These are phyloP conservation scores for Ascoidea tarda DNA, from an alignment of 805 yeast genomes.

Conservation along the genomic window DNA sequence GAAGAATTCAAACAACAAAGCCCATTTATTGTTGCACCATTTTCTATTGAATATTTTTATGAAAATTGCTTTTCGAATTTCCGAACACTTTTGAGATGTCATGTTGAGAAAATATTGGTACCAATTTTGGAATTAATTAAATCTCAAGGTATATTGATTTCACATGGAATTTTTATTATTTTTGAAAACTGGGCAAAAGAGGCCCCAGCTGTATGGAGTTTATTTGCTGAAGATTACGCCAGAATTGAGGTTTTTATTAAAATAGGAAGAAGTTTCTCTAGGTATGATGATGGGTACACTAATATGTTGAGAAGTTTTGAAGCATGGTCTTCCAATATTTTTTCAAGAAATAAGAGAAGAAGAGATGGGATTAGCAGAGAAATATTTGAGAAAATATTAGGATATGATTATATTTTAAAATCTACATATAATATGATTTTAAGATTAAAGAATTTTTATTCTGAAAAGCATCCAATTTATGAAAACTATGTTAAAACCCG, in stretches of 20 bases:
- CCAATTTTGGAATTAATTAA: not conserved
- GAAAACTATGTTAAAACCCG: not conserved
- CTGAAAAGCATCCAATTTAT: not conserved
- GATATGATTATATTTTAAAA: not conserved
- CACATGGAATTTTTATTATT: not conserved
- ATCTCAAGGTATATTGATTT: not conserved
- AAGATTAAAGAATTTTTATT: not conserved
- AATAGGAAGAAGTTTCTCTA: not conserved
- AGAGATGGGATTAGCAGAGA: not conserved
- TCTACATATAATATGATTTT: no score
- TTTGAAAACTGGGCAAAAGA: not conserved
- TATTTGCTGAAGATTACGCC: not conserved
- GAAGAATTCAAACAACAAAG: not conserved
- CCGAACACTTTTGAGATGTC: not conserved
- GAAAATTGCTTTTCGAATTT: not conserved
- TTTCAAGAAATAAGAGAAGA: not conserved
- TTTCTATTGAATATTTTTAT: not conserved
- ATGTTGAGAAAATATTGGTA: no score
- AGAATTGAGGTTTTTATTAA: not conserved
- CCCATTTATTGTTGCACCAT: not conserved
- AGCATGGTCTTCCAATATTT: not conserved
- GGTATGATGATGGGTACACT: not conserved
- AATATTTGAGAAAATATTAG: not conserved
- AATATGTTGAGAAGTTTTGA: not conserved
- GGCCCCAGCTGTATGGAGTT: not conserved